Evolutionary conservation across 108 stramenopile genomes (phyloP), one percentile per base, ranked within the genome.

Genomic region (Cyclotella choctawhatcheeana): DNA sequence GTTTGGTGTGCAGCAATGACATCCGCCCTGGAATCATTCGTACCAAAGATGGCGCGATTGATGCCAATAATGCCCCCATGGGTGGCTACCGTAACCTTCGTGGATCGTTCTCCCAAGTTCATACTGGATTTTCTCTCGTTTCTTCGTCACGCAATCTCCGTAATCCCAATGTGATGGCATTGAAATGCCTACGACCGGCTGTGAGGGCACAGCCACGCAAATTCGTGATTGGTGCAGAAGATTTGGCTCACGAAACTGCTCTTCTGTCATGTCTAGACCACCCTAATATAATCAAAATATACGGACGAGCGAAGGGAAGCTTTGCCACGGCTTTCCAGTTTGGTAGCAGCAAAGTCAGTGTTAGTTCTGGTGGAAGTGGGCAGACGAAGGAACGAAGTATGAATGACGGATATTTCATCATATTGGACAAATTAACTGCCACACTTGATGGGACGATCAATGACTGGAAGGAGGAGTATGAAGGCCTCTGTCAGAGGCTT

Each of bases 391-490:
- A n/a, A n/a, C n/a, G n/a, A 24, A 48, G 22, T 18, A 40, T 21
- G 47, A 27, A 64, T 64, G 86, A 86, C 48, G 87, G 84, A 7
- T 93, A 83, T 44, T 93, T 93, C 66, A 64, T 93, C 7, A 58
- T 93, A 1, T 76, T 93, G 20, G 91, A 93, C 76, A 75, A 85
- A 32, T 68, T 93, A 40, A 82, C 75, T 40, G 87, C 88, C 31
- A 93, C 91, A 10, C 77, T 93, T 31, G 86, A 85, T 53, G 81
- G 84, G 14, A 76, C 83, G 21, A 88, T 93, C 44, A 71, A 78
- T 64, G 63, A 84, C 21, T 93, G 89, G 91, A 75, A 82, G 51
- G 65, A 76, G 51, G n/a, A n/a, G n/a, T n/a, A n/a, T n/a, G n/a
- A n/a, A n/a, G n/a, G n/a, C n/a, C n/a, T n/a, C n/a, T n/a, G n/a